phyloP scores from a whole-genome alignment of 2,329 filamentous ascomycete species.

The Cladophialophora carrionii region DNA sequence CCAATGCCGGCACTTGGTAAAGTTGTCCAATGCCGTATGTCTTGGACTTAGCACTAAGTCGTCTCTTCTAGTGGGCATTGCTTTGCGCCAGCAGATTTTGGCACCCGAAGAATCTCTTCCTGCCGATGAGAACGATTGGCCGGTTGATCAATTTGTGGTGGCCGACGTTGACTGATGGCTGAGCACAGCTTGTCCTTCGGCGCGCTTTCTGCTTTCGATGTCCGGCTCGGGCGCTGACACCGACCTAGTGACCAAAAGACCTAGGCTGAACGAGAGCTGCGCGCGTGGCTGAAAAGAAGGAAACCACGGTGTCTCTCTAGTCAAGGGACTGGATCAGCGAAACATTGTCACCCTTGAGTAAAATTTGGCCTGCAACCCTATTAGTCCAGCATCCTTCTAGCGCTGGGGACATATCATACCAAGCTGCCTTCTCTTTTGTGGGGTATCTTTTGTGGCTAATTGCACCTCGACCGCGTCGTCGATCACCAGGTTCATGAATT shows the following conservation, averaged over 20 bases:
- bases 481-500: slow-evolving; percentile 98
- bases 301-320: slow-evolving; percentile 34
- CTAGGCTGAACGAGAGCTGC: neutral
- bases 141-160: slow-evolving; percentile 70
- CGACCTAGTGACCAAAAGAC: neutral
- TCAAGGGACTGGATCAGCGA: slow-evolving; percentile 70
- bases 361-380: slow-evolving; percentile 68
- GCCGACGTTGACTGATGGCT: slow-evolving; percentile 24
- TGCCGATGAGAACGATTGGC: slow-evolving; percentile 74
- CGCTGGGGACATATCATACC: slow-evolving; percentile 58
- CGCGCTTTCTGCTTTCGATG: neutral
- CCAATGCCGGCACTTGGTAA: slow-evolving; percentile 64
- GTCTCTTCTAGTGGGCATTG: slow-evolving; percentile 67
- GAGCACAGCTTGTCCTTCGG: neutral
- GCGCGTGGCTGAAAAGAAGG: neutral
- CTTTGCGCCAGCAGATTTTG: slow-evolving; percentile 83
- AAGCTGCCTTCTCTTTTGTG: slow-evolving; percentile 75
- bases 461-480: slow-evolving; percentile 95
- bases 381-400: slow-evolving; percentile 22
- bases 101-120: slow-evolving; percentile 68
- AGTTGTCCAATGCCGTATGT: slow-evolving; percentile 39
- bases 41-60: slow-evolving; percentile 41
- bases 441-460: slow-evolving; percentile 77
- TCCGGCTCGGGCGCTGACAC: neutral
- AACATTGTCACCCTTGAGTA: slow-evolving; percentile 87